Evolutionary conservation across 2,329 filamentous ascomycete species (phyloP), one percentile per base, ranked within the genome.

Genomic region (Blastomyces emzantsi): DNA sequence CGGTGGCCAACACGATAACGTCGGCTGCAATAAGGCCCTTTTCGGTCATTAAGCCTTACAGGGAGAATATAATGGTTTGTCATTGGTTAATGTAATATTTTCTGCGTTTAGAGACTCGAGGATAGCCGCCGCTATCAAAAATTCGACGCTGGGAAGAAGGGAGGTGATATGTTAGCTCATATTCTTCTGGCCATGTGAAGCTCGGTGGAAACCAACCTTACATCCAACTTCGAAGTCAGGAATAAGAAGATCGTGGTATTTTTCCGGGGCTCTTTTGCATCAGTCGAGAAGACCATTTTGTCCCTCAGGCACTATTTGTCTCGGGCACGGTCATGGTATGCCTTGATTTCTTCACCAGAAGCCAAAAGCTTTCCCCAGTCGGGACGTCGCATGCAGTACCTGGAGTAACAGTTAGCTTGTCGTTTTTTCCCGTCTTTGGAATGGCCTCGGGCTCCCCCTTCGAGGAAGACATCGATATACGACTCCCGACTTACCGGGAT

Each of bases 181-280:
- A 17, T 15, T 36, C 13, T 33, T 49, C n/a, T 59, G 19, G 43
- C 9, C 9, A 22, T 9, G 22, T 1, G 25, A 54, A n/a, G 28
- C 25, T 28, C 25, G 1, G 17, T 19, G 6, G 15, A 22, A 58
- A 57, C 62, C n/a, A 36, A 68, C 67, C 63, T 87, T 87, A 73
- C 85, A 87, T 0, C 84, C 84, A 19, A 86, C 73, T 57, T 82
- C 79, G 62, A 85, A 87, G 54, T 87, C 80, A 1, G 85, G 85
- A 2, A 85, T 83, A 45, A 87, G 70, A 11, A 85, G 75, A 43
- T 84, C 80, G 66, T 84, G 82, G 64, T 87, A 87, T 70, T 85
- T 82, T 54, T 79, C 75, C 0, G 85, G 85, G 0, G 81, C 81
- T 0, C 71, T 77, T 9, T 72, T 69, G 61, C 79, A 58, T 83